Evolutionary conservation across 148 eudicot species (phyloP), one percentile per base, ranked within the genome.

Genomic region (Nyssa sinensis): DNA sequence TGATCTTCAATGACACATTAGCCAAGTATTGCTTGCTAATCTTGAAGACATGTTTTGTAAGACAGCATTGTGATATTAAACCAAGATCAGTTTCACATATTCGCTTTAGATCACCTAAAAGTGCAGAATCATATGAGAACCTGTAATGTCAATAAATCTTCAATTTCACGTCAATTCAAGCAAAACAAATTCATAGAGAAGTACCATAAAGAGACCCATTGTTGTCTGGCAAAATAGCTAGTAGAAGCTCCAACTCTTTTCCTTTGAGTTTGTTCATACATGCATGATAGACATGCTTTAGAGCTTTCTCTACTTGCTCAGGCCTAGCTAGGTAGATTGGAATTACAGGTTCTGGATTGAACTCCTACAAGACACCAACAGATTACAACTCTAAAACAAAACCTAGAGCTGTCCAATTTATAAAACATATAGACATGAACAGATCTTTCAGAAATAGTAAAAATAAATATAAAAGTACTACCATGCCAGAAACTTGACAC

Each of bases 401-500:
- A 28, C 32, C 44, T 7, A 23, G 57, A 70, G 10, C 27, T 53
- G 49, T 31, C 62, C n/a, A 27, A 49, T 51, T 33, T 16, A 66
- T 55, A 63, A 51, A 60, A 71, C 23, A 51, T 33, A 44, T 19
- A 44, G 51, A 44, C 12, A 49, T 7, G 25, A 61, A 47, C 10
- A 59, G 31, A 55, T 11, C 0, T 44, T 39, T n/a, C n/a, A n/a
- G n/a, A n/a, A n/a, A n/a, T n/a, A n/a, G 7, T 11, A 39, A 35
- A 19, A 24, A 3, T 62, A 73, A 64, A 39, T 28, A 21, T 44
- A 28, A 14, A 12, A 32, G 14, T 11, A 39, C 23, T 77, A 89
- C 93, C 93, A 89, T 89, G 81, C 93, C 93, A 64, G 93, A 89
- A 39, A 87, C 88, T 89, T 87, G 91, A 73, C 93, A 89, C 93